Evolutionary conservation across 2,329 filamentous ascomycete genomes (phyloP), one percentile per base, ranked within the genome.

Genomic region (Taxawa tesnikishii): DNA sequence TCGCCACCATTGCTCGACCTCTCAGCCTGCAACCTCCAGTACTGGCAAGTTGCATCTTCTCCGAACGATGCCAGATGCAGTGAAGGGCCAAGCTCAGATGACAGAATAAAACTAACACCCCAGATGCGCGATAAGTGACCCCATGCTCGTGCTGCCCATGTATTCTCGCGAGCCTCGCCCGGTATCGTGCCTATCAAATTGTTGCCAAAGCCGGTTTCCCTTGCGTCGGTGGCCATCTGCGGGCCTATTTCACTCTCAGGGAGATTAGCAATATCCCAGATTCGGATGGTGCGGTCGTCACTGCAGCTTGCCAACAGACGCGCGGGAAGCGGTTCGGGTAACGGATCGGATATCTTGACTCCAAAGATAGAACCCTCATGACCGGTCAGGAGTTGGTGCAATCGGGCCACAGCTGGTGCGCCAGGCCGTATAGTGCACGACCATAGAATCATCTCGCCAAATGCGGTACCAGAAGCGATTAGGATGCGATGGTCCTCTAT

Each of bases 321-420:
- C 15, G 62, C 59, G 13, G 50, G 50, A 5, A 48, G 50, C 0
- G 59, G 60, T 11, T 39, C 44, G 10, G 58, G 52, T 2, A 78
- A 54, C 42, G 59, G 49, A 1, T 68, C 60, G 0, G 84, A 93
- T 21, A 96, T 79, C 18, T 75, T 68, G 3, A 98, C 81, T 2
- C 84, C 87, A 43, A 94, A 98, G 16, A 98, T 79, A 1, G 88
- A 94, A 0, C 90, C 90, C 48, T 94, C 85, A 47, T 98, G 90
- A 1, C 73, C 74, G 6, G 65, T 63, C 45, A 77, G 75, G 26
- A 67, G 63, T 41, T 68, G 65, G 43, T 74, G 69, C 10, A 68
- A 61, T 4, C 53, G 56, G 10, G 58, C 52, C 15, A 41, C 40
- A 16, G 49, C 49, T 21, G 43, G 29, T 3, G 36, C 29, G 10